Evolutionary conservation across 176 grass and related monocot genomes (phyloP), one percentile per base, ranked within the genome.

Genomic region (Luzula sylvatica): DNA sequence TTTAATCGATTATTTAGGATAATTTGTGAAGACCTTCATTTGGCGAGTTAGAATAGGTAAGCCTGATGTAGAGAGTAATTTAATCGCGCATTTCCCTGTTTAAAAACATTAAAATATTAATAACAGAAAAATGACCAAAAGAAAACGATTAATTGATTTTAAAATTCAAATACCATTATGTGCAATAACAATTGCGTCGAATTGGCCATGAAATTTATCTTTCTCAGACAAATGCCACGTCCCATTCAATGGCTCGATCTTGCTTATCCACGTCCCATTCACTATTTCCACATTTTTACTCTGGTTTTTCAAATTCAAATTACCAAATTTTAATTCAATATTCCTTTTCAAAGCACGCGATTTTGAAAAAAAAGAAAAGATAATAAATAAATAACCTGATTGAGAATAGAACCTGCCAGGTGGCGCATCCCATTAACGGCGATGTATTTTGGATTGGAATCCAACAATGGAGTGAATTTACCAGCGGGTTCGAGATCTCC

Each of bases 21-120:
- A n/a, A n/a, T n/a, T n/a, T n/a, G n/a, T n/a, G 11, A 23, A 38
- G 75, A 95, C 90, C 84, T 95, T 95, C 90, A 95, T 95, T 78
- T 95, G 90, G 64, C 45, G 88, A 58, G 84, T 86, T 40, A 95
- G 64, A 22, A 68, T 45, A 41, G 90, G 90, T 48, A 95, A 76
- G 16, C 90, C 90, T 26, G 84, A 95, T 26, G 90, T 66, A 52
- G 90, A 88, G 14, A 95, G 80, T 53, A 95, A 65, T 15, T 74
- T 76, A 44, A 82, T 95, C 23, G 90, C 84, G 76, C 90, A 95
- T 88, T 95, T 95, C 26, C 90, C 90, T 88, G 64, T 46, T 52
- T 20, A 44, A 11, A 17, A 8, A 20, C 41, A 30, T 16, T 9
- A 63, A 62, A 32, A 63, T 19, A 15, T 32, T 21, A 47, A 39